Evolutionary conservation across 805 yeast species (phyloP), one percentile per base, ranked within the genome.

Genomic region (Metschnikowia orientalis): DNA sequence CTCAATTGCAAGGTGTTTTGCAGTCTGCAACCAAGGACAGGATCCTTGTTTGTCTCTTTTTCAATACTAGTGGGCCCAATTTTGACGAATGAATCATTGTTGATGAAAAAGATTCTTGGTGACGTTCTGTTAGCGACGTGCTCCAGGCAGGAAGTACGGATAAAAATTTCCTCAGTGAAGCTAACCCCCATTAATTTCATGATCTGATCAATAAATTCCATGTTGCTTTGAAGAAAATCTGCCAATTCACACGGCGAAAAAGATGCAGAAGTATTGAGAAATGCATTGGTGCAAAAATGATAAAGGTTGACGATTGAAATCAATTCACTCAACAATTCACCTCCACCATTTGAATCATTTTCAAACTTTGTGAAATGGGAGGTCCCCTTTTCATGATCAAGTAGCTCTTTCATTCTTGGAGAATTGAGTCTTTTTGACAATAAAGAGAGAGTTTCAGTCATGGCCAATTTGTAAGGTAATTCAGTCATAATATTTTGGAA

Each of bases 1-100:
- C 87, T 66, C 8, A 78, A 51, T 41, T 79, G 77, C 2, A 74
- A 56, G 0, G 81, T 59, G 46, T 82, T 83, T 42, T 81, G 81
- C 56, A 64, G 76, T 44, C 77, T 78, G 1, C 82, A 73, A 24
- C 76, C 66, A 0, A 8, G 20, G 12, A 15, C 17, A 75, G 71
- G 12, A 16, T 22, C 29, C 18, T 29, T 20, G 4, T 19, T 11
- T 2, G 23, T 17, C 6, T 29, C 26, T 5, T 16, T 26, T 9
- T 22, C n/a, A n/a, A n/a, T 11, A 4, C 26, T 14, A 14, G 20
- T 6, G 11, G 17, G 12, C 5, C 32, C 32, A 16, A 29, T 29
- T 22, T 26, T 22, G 9, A 29, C 18, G 18, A 22, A 25, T 4
- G 32, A 25, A 16, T 29, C 32, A 8, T 26, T 16, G 17, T 29